Evolutionary conservation across 2,329 filamentous ascomycete species (phyloP), one percentile per base, ranked within the genome.

Genomic region (Ophioceras dolichostomum): DNA sequence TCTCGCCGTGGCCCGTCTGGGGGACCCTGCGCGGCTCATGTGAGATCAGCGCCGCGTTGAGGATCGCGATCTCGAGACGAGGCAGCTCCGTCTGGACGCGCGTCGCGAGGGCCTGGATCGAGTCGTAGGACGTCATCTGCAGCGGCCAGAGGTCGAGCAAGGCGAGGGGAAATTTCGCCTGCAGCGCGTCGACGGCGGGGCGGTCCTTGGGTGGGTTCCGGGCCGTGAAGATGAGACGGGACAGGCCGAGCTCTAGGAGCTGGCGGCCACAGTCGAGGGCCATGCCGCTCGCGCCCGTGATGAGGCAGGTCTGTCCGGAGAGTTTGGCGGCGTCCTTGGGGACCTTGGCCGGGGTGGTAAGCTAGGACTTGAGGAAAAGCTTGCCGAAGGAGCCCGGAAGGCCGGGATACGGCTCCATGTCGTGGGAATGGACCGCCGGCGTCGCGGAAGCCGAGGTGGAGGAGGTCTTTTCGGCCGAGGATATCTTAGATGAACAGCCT

Each of bases 231-330:
- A 47, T 37, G n/a, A 46, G 39, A 17, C 36, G 40, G 1, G 22
- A 19, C 5, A 42, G 35, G 9, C 40, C 37, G 1, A 47, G 41
- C 1, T 22, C 13, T 3, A 48, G 40, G 8, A 47, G 36, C 38
- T 48, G 44, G 6, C 42, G 41, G 8, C 39, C 13, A 3, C 36
- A 26, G 17, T 44, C 40, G 21, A 44, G 32, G 27, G 44, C 45
- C 22, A 26, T 26, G 22, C 22, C 22, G 38, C 58, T 61, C 18
- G 53, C 48, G 7, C 58, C 60, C 4, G 55, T 58, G 18, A 61
- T 40, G 33, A 60, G 43, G 29, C 56, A 39, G 3, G 46, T 41
- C 18, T 50, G 40, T 5, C 45, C 46, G 10, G 38, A 10, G 1
- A 48, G 44, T 31, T 43, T 35, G 10, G 29, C 35, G 22, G 19